Conservation (phyloP, 192 early-diverging fungal genomes). For the Pilaira anomala region DNA sequence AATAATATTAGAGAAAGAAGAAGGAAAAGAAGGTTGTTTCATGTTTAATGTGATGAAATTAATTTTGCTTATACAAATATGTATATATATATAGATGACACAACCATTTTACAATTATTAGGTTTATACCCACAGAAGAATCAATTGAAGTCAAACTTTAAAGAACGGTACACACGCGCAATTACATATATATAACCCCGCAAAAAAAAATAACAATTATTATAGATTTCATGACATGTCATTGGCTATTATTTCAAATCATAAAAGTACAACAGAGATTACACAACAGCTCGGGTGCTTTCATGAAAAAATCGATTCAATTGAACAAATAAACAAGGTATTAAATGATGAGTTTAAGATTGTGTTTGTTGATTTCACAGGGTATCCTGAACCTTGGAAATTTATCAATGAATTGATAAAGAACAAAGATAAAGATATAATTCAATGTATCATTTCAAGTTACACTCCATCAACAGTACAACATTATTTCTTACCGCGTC, state of each 20-base stretch:
- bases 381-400: not conserved
- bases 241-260: slow-evolving; percentile 1
- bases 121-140: not conserved
- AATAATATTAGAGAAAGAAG: not conserved
- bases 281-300: not conserved
- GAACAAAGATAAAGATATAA: not conserved
- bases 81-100: not conserved
- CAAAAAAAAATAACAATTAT: not conserved
- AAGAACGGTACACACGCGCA: not conserved
- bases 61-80: not conserved
- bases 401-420: not conserved
- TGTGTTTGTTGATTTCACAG: slow-evolving; percentile 6
- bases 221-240: not conserved
- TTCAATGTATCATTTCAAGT: not conserved
- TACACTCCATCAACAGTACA: too few relatives aligned
- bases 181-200: not conserved
- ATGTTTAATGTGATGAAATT: not conserved
- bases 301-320: not conserved
- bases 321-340: not conserved
- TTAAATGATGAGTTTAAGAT: not conserved
- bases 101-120: not conserved
- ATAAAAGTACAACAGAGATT: not conserved
- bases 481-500: not conserved
- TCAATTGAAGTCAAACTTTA: not conserved
- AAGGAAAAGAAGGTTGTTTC: not conserved